These are phyloP conservation scores for Neolecta irregularis DNA, from an alignment of 1,139 yeast species.

Conservation along the genomic window DNA sequence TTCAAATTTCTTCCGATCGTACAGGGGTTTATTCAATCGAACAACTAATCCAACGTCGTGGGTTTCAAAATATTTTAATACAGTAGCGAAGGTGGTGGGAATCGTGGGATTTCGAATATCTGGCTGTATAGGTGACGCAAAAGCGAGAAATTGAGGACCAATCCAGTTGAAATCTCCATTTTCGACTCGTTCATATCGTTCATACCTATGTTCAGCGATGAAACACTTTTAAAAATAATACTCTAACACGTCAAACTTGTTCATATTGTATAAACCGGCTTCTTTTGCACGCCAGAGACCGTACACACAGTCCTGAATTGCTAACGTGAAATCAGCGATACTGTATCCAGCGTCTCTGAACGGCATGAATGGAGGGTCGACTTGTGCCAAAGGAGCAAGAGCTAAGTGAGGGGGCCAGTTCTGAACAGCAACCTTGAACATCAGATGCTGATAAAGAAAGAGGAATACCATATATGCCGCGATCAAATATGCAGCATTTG, in stretches of 20 bases:
- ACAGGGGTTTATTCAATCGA: constrained; percentile 76
- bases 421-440: constrained; percentile 48
- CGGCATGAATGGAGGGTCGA: constrained; percentile 85
- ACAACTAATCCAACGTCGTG: constrained; percentile 78
- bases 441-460: neutral
- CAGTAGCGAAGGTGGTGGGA: constrained; percentile 65
- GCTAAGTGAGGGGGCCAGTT: constrained; percentile 98
- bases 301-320: constrained; percentile 87
- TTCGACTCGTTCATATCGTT: constrained; percentile 85
- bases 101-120: constrained; percentile 24
- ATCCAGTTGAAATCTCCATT: constrained; percentile 90
- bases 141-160: constrained; percentile 88
- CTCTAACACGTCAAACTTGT: constrained; percentile 79
- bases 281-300: constrained; percentile 99
- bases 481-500: constrained; percentile 86
- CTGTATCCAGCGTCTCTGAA: constrained; percentile 97
- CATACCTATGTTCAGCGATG: constrained; percentile 32
- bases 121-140: constrained; percentile 82
- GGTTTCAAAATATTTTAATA: constrained; percentile 54
- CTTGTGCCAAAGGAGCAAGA: constrained; percentile 80
- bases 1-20: constrained; percentile 71
- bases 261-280: constrained; percentile 70
- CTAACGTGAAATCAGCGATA: constrained; percentile 79
- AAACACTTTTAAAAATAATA: constrained; percentile 11
- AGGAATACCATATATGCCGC: constrained; percentile 71